phyloP scores from a whole-genome alignment of 345 rosid genomes.

The Pistacia atlantica region DNA sequence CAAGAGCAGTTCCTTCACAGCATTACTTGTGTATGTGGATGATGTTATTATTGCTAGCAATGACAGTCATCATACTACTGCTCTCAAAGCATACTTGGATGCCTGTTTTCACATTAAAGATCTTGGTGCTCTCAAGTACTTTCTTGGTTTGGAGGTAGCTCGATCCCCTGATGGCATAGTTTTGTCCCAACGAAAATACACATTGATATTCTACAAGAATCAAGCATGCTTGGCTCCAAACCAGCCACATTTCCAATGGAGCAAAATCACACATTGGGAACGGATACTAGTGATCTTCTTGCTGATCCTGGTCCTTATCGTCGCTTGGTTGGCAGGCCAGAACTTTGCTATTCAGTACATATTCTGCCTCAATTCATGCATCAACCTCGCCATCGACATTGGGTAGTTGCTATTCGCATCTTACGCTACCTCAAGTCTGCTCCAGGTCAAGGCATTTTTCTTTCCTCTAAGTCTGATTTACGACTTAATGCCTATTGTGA shows the following conservation, averaged over 20 bases:
- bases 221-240: background rate
- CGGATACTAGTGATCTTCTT: no score
- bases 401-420: background rate
- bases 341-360: conserved; percentile 12
- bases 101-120: no score
- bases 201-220: background rate
- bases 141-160: conserved; percentile 17
- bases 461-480: no score
- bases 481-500: background rate
- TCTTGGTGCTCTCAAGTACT: background rate
- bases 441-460: background rate
- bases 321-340: conserved; percentile 5
- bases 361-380: conserved; percentile 10
- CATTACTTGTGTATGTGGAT: conserved; percentile 7
- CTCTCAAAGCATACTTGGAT: background rate
- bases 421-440: background rate
- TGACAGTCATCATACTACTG: no score
- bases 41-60: background rate
- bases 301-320: background rate
- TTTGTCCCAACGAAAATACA: conserved; percentile 11
- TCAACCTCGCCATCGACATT: background rate
- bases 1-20: background rate
- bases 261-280: no score
- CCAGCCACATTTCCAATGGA: background rate
- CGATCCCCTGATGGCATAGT: background rate